These are phyloP conservation scores for Pseudogymnoascus sp. DNA, from an alignment of 2,329 filamentous ascomycete genomes.

Conservation along the genomic window DNA sequence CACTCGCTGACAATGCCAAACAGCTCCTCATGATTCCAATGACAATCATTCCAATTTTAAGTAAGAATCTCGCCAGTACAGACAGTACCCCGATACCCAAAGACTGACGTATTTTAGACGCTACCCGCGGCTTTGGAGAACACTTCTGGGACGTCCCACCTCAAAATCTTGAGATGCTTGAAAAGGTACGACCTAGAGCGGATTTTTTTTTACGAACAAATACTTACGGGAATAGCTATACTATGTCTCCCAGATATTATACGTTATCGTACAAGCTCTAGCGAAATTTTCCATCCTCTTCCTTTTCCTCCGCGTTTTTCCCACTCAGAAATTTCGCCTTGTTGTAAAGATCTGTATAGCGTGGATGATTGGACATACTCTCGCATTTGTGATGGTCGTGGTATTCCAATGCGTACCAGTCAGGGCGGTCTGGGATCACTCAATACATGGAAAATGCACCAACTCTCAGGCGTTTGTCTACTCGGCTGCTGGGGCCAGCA, in stretches of 20 bases:
- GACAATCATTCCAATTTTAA: conserved; percentile 14
- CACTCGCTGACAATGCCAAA: neutral
- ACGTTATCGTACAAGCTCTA: neutral
- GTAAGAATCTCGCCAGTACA: conserved; percentile 10
- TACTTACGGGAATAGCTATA: conserved; percentile 2
- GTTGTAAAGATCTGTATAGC: conserved; percentile 9
- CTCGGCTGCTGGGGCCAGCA: conserved; percentile 58
- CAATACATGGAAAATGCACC: conserved; percentile 38
- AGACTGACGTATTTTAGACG: neutral
- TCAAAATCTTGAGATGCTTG: neutral
- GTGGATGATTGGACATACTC: conserved; percentile 9
- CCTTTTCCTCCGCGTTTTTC: conserved; percentile 10
- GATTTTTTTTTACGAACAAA: neutral
- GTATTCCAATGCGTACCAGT: conserved; percentile 18
- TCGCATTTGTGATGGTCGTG: conserved; percentile 13
- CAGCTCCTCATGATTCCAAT: conserved; percentile 18
- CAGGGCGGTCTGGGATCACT: conserved; percentile 13
- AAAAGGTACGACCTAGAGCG: neutral
- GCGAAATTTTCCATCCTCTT: conserved; percentile 10
- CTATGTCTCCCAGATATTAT: conserved; percentile 7
- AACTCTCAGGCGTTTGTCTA: conserved; percentile 59
- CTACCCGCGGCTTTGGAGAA: neutral
- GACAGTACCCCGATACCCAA: neutral
- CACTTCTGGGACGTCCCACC: conserved; percentile 8
- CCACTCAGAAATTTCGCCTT: neutral